Percentiles rank a stretch among this genome's conserved stretches.
These are phyloP conservation scores for Fusarium multiceps DNA, from an alignment of 2,329 filamentous ascomycete species.

Conservation along the genomic window DNA sequence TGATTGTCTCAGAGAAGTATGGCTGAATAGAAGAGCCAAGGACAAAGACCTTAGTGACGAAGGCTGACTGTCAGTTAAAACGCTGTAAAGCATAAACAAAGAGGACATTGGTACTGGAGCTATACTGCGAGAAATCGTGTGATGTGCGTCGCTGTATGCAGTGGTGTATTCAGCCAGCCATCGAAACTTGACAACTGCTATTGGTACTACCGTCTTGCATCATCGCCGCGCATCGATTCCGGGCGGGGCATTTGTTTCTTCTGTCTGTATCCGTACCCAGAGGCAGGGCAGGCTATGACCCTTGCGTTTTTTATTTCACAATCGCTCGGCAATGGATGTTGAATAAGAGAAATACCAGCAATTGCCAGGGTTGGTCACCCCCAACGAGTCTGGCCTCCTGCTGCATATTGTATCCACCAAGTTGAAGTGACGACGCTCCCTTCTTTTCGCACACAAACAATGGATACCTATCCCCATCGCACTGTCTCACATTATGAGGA, in stretches of 20 bases:
- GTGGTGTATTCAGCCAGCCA: slow-evolving; percentile 27
- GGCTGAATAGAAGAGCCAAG: background rate
- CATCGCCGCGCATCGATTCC: slow-evolving; percentile 16
- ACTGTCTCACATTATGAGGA: slow-evolving; percentile 35
- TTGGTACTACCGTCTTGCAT: slow-evolving; percentile 29
- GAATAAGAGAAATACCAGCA: background rate
- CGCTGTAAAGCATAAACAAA: background rate
- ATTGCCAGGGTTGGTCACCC: slow-evolving; percentile 13
- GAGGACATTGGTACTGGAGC: background rate
- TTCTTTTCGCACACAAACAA: background rate
- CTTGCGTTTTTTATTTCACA: slow-evolving; percentile 14
- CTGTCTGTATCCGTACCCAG: background rate
- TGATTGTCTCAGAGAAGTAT: background rate
- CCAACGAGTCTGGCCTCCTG: slow-evolving; percentile 21
- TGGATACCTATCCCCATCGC: slow-evolving; percentile 4
- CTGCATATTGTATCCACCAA: slow-evolving; percentile 24
- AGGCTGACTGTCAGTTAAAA: background rate
- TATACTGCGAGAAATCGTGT: background rate
- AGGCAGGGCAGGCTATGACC: slow-evolving; percentile 17
- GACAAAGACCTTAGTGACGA: slow-evolving; percentile 1
- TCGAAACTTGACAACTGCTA: background rate
- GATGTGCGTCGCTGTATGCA: background rate
- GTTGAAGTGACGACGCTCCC: slow-evolving; percentile 19
- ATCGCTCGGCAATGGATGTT: slow-evolving; percentile 15
- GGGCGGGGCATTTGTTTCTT: slow-evolving; percentile 31